These are phyloP conservation scores for Russula olivacea DNA, from an alignment of 768 basidiomycete species.

Conservation along the genomic window DNA sequence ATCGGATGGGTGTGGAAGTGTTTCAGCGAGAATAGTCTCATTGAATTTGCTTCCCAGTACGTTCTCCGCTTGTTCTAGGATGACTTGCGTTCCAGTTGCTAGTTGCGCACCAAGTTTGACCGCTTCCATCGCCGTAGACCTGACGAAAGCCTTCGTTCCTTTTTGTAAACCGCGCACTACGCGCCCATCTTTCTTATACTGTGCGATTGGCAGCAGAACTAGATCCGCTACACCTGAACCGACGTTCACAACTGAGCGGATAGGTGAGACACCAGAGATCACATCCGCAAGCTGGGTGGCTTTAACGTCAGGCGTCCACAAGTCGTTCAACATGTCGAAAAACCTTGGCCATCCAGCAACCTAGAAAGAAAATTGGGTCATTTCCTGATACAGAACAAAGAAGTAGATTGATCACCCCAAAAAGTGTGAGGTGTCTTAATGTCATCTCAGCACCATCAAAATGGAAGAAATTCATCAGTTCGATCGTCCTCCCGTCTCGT, in stretches of 20 bases:
- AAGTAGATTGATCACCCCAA: conserved; percentile 59
- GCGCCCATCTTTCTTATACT: conserved; percentile 95
- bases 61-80: conserved; percentile 89
- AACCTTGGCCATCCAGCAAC: conserved; percentile 89
- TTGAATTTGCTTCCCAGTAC: conserved; percentile 79
- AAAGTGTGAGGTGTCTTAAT: conserved; percentile 82
- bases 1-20: conserved; percentile 40
- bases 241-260: conserved; percentile 94
- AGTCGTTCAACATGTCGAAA: conserved; percentile 88
- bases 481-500: conserved; percentile 85
- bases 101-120: conserved; percentile 90
- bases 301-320: conserved; percentile 99
- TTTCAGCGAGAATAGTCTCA: conserved; percentile 59
- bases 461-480: conserved; percentile 99
- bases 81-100: conserved; percentile 96
- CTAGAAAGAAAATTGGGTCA: conserved; percentile 37
- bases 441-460: conserved; percentile 99
- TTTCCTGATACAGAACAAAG: neutral
- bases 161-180: conserved; percentile 90
- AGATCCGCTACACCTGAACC: conserved; percentile 96
- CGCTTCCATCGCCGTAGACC: conserved; percentile 91
- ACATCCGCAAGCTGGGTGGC: conserved; percentile 97
- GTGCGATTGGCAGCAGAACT: conserved; percentile 90
- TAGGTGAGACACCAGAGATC: conserved; percentile 92
- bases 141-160: conserved; percentile 88